These are phyloP conservation scores for Auricularia sp. DNA, from an alignment of 768 basidiomycete genomes.

Conservation along the genomic window DNA sequence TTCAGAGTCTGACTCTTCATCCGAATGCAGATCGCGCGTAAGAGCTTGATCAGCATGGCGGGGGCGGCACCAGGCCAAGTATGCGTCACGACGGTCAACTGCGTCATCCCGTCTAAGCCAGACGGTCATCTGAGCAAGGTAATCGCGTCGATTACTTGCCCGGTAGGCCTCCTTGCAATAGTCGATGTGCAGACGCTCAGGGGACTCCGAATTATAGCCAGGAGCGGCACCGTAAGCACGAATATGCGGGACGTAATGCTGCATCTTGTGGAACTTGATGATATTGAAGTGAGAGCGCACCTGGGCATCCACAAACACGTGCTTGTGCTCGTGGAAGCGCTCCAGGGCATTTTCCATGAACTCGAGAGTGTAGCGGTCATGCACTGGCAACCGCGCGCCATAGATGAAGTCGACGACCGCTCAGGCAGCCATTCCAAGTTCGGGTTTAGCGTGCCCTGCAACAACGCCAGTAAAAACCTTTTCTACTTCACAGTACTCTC, in stretches of 20 bases:
- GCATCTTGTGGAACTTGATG: constrained; percentile 24
- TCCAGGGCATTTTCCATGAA: constrained; percentile 15
- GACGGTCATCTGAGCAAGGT: constrained; percentile 28
- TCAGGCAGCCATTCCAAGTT: constrained; percentile 14
- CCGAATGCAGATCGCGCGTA: background rate
- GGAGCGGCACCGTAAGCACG: constrained; percentile 17
- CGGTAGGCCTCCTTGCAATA: constrained; percentile 27
- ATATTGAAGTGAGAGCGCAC: constrained; percentile 25
- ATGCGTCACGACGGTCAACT: constrained; percentile 18
- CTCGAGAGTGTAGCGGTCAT: constrained; percentile 18
- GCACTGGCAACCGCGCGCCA: constrained; percentile 19
- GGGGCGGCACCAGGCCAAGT: constrained; percentile 16
- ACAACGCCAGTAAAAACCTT: constrained; percentile 20
- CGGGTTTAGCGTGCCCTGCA: constrained; percentile 12
- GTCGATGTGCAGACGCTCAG: constrained; percentile 35
- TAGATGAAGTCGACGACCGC: constrained; percentile 28
- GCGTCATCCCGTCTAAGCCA: constrained; percentile 29
- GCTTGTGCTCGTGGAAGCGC: constrained; percentile 20
- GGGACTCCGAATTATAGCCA: constrained; percentile 25
- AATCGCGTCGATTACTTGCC: constrained; percentile 20
- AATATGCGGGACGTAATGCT: constrained; percentile 20
- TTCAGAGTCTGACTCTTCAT: background rate
- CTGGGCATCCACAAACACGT: constrained; percentile 20
- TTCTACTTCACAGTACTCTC: constrained; percentile 1
- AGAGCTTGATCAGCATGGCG: background rate